Conservation (phyloP, 352 stramenopile genomes). For the Albugo candida region DNA sequence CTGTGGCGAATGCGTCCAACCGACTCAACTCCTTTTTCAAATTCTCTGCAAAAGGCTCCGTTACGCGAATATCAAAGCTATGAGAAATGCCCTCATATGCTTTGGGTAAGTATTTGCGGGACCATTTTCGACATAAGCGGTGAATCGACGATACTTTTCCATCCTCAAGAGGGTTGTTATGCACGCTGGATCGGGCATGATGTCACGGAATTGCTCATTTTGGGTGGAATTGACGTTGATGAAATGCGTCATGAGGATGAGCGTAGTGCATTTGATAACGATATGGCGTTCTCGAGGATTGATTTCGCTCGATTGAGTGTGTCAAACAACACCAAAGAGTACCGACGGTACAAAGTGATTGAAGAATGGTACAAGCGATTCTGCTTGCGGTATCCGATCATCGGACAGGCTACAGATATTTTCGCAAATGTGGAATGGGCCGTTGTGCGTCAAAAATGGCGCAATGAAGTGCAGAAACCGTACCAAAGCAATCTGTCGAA, state of each 20-base stretch:
- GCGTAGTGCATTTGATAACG: constrained; percentile 18
- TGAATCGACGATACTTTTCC: too few relatives aligned
- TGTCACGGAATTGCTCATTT: constrained; percentile 24
- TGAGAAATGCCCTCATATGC: neutral
- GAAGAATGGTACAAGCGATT: constrained; percentile 36
- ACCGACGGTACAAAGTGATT: constrained; percentile 16
- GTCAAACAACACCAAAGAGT: constrained; percentile 6
- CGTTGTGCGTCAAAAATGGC: constrained; percentile 17
- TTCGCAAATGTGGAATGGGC: constrained; percentile 26
- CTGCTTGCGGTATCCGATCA: constrained; percentile 20
- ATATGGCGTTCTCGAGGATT: constrained; percentile 3
- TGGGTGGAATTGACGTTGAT: constrained; percentile 14
- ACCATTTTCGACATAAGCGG: constrained; percentile 25
- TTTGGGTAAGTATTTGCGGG: constrained; percentile 34
- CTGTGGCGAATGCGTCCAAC: too few relatives aligned
- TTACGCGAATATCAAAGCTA: too few relatives aligned
- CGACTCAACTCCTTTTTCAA: too few relatives aligned
- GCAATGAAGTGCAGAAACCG: constrained; percentile 3
- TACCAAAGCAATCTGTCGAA: constrained; percentile 12
- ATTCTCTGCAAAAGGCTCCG: too few relatives aligned
- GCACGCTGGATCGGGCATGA: constrained; percentile 29
- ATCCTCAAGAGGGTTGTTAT: constrained; percentile 14
- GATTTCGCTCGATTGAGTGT: too few relatives aligned
- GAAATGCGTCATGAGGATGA: constrained; percentile 13
- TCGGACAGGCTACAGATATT: constrained; percentile 24